These are phyloP conservation scores for Cladophialophora yegresii DNA, from an alignment of 2,329 filamentous ascomycete species.

Conservation along the genomic window DNA sequence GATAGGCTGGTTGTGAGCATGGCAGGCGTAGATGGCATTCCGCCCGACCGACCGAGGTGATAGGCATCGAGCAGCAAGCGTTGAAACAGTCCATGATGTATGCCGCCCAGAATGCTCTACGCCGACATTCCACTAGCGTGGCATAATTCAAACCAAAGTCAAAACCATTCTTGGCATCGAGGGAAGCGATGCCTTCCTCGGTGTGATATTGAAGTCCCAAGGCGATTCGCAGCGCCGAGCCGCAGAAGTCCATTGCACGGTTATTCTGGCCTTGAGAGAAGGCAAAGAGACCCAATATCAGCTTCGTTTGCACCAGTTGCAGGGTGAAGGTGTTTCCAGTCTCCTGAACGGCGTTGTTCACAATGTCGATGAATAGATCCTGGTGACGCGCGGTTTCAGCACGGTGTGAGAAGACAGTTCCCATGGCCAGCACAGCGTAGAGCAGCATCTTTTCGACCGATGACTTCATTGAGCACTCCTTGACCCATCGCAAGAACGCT, in stretches of 20 bases:
- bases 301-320: constrained; percentile 66
- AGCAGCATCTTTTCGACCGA: constrained; percentile 61
- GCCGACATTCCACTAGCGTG: constrained; percentile 65
- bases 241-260: constrained; percentile 65
- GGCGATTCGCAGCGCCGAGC: constrained; percentile 62
- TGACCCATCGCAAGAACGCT: constrained; percentile 59
- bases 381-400: constrained; percentile 50
- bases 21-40: constrained; percentile 70
- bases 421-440: constrained; percentile 61
- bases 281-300: constrained; percentile 68
- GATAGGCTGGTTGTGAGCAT: constrained; percentile 62
- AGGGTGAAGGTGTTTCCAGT: constrained; percentile 58
- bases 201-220: constrained; percentile 64
- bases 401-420: constrained; percentile 54
- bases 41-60: constrained; percentile 61
- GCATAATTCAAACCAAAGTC: constrained; percentile 61
- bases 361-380: constrained; percentile 56
- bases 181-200: constrained; percentile 56
- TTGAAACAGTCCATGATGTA: constrained; percentile 70
- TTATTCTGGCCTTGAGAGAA: constrained; percentile 62
- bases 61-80: constrained; percentile 57
- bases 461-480: constrained; percentile 51
- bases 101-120: constrained; percentile 71
- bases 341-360: constrained; percentile 58
- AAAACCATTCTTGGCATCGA: constrained; percentile 50